A percentile compares a stretch with the other conserved stretches of the same genome.
phyloP scores from a whole-genome alignment of 129 eudicot genomes.

The Flaveria brownii region DNA sequence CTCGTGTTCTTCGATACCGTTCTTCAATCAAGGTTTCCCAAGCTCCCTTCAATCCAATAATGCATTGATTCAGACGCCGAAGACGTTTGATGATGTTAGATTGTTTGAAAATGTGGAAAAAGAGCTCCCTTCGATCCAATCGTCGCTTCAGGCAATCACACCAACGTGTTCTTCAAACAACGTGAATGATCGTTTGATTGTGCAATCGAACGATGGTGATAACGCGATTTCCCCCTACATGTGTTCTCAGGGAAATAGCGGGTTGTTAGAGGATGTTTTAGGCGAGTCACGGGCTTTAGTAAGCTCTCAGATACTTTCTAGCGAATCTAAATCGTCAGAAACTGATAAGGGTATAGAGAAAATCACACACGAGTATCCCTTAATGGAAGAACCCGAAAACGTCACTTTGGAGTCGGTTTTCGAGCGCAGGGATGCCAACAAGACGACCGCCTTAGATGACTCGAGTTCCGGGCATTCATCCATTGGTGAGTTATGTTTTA shows the following conservation, averaged over 20 bases:
- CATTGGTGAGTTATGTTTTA: conserved; percentile 33
- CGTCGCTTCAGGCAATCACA: conserved; percentile 29
- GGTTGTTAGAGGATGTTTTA: conserved; percentile 75
- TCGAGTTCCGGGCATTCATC: conserved; percentile 42
- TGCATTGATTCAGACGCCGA: conserved; percentile 18
- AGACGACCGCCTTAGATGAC: conserved; percentile 27
- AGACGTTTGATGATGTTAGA: conserved; percentile 7
- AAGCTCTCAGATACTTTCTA: conserved; percentile 26
- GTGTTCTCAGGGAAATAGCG: conserved; percentile 47
- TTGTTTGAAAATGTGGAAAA: background rate
- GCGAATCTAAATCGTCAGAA: conserved; percentile 16
- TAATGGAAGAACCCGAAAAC: conserved; percentile 42
- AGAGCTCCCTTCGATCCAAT: conserved; percentile 82
- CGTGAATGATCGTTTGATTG: conserved; percentile 35
- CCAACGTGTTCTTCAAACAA: conserved; percentile 50
- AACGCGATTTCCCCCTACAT: conserved; percentile 34
- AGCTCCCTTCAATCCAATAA: conserved; percentile 27
- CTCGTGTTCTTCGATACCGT: conserved; percentile 34
- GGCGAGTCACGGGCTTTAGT: conserved; percentile 54
- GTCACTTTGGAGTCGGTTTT: conserved; percentile 34
- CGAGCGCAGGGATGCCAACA: conserved; percentile 29
- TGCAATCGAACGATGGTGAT: conserved; percentile 43
- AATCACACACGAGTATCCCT: conserved; percentile 29
- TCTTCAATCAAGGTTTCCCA: conserved; percentile 28
- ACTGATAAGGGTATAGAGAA: conserved; percentile 29